Percentiles rank a stretch among this genome's conserved stretches.
Conservation (phyloP, 2,329 filamentous ascomycete species). For the Akanthomyces dipterigenus region DNA sequence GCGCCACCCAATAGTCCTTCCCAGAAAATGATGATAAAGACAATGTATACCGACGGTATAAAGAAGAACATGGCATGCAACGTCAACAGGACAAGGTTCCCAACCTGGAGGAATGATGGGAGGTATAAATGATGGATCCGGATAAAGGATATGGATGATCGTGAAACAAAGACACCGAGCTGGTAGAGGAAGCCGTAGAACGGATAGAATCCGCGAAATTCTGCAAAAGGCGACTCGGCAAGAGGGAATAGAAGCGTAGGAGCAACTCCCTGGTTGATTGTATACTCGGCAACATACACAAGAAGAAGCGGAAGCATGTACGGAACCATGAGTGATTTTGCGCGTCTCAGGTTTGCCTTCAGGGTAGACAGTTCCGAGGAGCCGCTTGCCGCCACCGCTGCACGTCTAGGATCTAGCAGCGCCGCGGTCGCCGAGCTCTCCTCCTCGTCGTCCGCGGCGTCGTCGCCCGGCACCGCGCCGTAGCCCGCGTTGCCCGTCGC, state of each 20-base stretch:
- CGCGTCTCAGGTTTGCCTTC: conserved; percentile 54
- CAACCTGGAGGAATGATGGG: conserved; percentile 73
- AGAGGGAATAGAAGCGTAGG: conserved; percentile 87
- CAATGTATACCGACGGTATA: conserved; percentile 76
- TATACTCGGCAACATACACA: conserved; percentile 95
- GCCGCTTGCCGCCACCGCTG: conserved; percentile 26
- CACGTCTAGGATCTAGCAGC: conserved; percentile 39
- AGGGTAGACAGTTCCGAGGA: conserved; percentile 30
- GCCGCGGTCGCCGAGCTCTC: conserved; percentile 39
- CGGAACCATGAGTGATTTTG: conserved; percentile 62
- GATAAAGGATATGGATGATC: conserved; percentile 82
- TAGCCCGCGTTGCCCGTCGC: conserved; percentile 42
- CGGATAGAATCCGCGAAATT: conserved; percentile 85
- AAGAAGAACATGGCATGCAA: conserved; percentile 74
- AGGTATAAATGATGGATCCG: conserved; percentile 75
- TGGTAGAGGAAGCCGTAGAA: conserved; percentile 95
- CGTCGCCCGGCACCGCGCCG: conserved; percentile 40
- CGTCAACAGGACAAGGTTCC: conserved; percentile 67
- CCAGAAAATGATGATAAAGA: conserved; percentile 86
- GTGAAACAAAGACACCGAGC: conserved; percentile 87
- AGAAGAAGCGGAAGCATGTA: conserved; percentile 87
- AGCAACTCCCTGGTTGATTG: conserved; percentile 90
- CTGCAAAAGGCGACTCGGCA: conserved; percentile 64
- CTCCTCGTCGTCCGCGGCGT: conserved; percentile 29
- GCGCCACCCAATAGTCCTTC: conserved; percentile 85